Percentiles rank a stretch among this genome's conserved stretches.
Evolutionary conservation across 2,329 filamentous ascomycete species (phyloP).

Genomic region (Ophioceras dolichostomum): DNA sequence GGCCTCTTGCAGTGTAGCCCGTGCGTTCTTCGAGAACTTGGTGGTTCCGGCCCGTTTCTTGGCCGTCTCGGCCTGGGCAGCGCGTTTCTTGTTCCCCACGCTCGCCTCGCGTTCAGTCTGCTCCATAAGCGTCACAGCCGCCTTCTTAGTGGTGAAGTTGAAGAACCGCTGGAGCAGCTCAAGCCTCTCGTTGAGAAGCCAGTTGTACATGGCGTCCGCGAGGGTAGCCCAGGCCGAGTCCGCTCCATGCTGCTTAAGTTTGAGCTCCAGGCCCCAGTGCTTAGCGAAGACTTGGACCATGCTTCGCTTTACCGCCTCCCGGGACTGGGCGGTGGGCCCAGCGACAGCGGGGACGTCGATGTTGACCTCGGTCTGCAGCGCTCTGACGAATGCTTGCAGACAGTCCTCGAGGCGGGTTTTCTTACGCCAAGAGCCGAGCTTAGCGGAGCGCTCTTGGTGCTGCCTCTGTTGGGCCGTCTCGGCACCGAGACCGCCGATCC

Average conservation of each 20-base stretch:
- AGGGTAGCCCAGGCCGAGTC: background rate
- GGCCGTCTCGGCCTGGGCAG: background rate
- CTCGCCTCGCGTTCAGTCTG: background rate
- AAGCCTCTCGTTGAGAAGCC: conserved; percentile 15
- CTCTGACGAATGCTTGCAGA: conserved; percentile 5
- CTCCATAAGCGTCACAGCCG: background rate
- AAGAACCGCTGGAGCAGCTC: conserved; percentile 12
- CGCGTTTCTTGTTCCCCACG: background rate
- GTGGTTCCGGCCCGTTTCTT: too few relatives aligned
- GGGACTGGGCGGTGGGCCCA: too few relatives aligned
- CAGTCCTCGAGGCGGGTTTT: conserved; percentile 9
- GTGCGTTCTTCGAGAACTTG: too few relatives aligned
- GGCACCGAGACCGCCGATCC: too few relatives aligned
- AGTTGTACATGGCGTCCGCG: conserved; percentile 10
- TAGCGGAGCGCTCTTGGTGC: conserved; percentile 7
- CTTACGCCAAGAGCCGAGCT: conserved; percentile 11
- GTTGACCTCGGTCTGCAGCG: too few relatives aligned
- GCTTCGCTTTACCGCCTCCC: too few relatives aligned
- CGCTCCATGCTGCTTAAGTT: conserved; percentile 9
- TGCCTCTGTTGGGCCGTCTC: conserved; percentile 7
- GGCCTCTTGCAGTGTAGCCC: background rate
- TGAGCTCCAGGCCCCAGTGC: conserved; percentile 15
- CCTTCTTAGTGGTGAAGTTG: conserved; percentile 2
- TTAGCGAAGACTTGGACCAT: too few relatives aligned
- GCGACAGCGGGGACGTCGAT: too few relatives aligned